These are phyloP conservation scores for Geoglossum glabrum DNA, from an alignment of 495 filamentous ascomycete species.

Conservation along the genomic window DNA sequence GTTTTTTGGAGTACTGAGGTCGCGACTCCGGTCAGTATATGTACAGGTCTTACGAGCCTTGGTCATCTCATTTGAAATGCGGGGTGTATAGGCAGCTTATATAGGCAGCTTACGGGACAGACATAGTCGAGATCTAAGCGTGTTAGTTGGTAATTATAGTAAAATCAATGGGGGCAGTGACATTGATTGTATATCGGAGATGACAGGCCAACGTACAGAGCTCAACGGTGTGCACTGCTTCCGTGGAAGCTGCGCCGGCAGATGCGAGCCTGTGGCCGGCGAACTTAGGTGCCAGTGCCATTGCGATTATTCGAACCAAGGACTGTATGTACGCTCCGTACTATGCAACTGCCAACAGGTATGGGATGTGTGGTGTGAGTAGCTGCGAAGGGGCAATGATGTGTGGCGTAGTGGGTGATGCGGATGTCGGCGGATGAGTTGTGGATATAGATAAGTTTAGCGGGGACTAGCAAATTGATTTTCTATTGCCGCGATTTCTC, in stretches of 20 bases:
- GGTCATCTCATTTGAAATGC: no score
- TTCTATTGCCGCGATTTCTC: no score
- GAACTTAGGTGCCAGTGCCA: constrained; percentile 67
- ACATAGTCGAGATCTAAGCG: constrained; percentile 57
- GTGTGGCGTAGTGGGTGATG: not conserved
- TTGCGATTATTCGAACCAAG: constrained; percentile 13
- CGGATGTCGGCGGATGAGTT: no score
- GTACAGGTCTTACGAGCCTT: no score
- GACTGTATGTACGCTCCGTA: no score
- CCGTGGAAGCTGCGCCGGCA: constrained; percentile 15
- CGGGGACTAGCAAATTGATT: no score
- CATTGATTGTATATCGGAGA: not conserved
- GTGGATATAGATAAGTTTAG: no score
- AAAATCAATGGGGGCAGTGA: not conserved
- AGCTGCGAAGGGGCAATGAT: not conserved
- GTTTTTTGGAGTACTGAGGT: constrained; percentile 35
- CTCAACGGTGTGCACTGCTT: constrained; percentile 51
- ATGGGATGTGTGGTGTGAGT: not conserved
- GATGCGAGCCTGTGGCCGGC: constrained; percentile 42
- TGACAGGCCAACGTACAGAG: constrained; percentile 29
- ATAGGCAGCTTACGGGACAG: constrained; percentile 48
- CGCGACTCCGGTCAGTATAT: not conserved
- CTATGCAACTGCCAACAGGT: not conserved
- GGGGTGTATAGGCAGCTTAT: no score
- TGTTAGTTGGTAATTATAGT: not conserved